Evolutionary conservation across 75 land plant genomes (phyloP).

Genomic region (Pinus tabuliformis): DNA sequence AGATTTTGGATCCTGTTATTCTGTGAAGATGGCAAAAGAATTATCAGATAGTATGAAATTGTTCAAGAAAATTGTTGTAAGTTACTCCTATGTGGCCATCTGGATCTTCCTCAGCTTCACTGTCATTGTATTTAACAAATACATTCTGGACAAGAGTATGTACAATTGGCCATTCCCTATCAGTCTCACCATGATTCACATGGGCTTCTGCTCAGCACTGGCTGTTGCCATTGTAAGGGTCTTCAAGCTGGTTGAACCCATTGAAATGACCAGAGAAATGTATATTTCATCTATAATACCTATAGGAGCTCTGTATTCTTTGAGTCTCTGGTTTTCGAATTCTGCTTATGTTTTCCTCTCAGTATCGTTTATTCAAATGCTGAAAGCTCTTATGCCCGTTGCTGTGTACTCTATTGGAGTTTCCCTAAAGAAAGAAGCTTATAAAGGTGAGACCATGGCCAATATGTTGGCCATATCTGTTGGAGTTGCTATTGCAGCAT

Average conservation of each 20-base stretch:
- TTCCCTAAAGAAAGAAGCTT: slow-evolving; percentile 61
- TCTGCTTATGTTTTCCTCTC: slow-evolving; percentile 96
- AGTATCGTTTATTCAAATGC: slow-evolving; percentile 98
- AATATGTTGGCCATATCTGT: slow-evolving; percentile 87
- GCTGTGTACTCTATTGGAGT: slow-evolving; percentile 86
- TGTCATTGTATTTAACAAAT: slow-evolving; percentile 99
- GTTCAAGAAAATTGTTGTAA: slow-evolving; percentile 61
- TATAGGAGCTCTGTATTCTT: slow-evolving; percentile 88
- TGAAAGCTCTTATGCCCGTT: slow-evolving; percentile 98
- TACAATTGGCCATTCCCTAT: slow-evolving; percentile 98
- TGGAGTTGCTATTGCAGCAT: slow-evolving; percentile 91
- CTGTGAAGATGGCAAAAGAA: too few species aligned
- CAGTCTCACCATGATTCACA: slow-evolving; percentile 97
- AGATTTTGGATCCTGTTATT: too few species aligned
- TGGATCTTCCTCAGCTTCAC: slow-evolving; percentile 97
- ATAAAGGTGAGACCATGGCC: slow-evolving; percentile 53
- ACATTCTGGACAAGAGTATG: slow-evolving; percentile 90
- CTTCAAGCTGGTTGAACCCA: too few species aligned
- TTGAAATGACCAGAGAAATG: slow-evolving; percentile 58
- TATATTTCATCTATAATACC: slow-evolving; percentile 88
- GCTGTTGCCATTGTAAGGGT: slow-evolving; percentile 68
- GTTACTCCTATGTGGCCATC: slow-evolving; percentile 77
- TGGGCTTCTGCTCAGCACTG: slow-evolving; percentile 89
- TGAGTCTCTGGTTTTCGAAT: slow-evolving; percentile 95
- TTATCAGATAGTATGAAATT: neutral